Conservation (phyloP, 2,329 filamentous ascomycete species). For the Ceratocystis cacaofunesta region DNA sequence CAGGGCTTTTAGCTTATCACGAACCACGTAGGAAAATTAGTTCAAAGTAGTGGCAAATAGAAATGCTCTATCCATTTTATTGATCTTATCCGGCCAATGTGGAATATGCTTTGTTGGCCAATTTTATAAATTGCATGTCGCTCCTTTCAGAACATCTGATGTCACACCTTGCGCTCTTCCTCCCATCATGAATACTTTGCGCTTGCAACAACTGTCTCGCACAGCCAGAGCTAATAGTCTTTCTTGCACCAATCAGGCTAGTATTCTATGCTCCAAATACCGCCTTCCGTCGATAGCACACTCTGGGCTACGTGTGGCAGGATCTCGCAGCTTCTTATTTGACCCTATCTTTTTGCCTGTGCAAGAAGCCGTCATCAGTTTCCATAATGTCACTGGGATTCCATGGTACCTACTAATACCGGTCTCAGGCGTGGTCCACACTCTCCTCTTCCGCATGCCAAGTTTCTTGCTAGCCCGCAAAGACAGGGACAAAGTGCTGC, state of each 20-base stretch:
- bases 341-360: conserved; percentile 25
- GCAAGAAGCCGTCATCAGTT: conserved; percentile 29
- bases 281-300: neutral
- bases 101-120: neutral
- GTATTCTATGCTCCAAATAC: neutral
- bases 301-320: neutral
- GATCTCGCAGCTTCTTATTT: conserved; percentile 12
- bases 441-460: conserved; percentile 33
- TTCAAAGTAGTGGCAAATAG: neutral
- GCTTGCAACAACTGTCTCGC: neutral
- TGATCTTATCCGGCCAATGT: neutral
- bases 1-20: neutral
- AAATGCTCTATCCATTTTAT: neutral
- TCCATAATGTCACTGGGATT: conserved; percentile 30
- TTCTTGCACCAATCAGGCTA: neutral
- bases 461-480: conserved; percentile 29
- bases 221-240: neutral
- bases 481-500: conserved; percentile 20
- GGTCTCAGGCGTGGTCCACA: conserved; percentile 34
- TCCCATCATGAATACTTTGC: neutral
- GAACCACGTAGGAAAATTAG: neutral
- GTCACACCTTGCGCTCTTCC: neutral
- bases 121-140: neutral
- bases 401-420: conserved; percentile 43
- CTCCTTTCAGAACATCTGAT: neutral